Base-by-base conservation (phyloP, 768 basidiomycete genomes). In the Macrolepiota albuminosa region DNA sequence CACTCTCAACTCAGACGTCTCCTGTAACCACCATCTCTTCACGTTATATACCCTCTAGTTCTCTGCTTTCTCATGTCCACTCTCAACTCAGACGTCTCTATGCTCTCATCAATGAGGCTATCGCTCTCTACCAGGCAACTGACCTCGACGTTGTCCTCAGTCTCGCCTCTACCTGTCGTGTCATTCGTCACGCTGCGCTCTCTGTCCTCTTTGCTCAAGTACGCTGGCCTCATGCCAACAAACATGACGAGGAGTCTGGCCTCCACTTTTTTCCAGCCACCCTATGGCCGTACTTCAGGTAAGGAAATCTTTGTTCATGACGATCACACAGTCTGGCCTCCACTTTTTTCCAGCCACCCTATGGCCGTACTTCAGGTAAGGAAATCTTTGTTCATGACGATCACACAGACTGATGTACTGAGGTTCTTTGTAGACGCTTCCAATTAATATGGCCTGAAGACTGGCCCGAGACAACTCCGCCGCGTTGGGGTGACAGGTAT, bases 401-500 rank as follows among this genome's bases (percentile, higher is more conserved):
- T 29, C 13, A 39, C 24, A 9, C 24, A 37, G 21, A 49, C 16
- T 37, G 24, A 39, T 46, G 9, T 9, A 4, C 26, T 1, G 24
- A 49, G n/a, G 31, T 34, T 39, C 39, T 48, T 53, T 42, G 4
- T 57, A 78, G 78, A 61, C 68, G 64, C 26, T 73, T 79, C 39
- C 66, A 70, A 54, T 64, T 79, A 3, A 67, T 73, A 45, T 79
- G 78, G 78, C 78, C 78, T 11, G 78, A 78, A 61, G 72, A 77
- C 51, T 78, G 78, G 78, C 73, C 75, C 3, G 78, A 79, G 51
- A 64, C 74, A 11, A 66, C 68, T 5, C 77, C 75, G 7, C 75
- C 76, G 1, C 70, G 71, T n/a, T 76, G 73, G 73, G 77, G 76
- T 43, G 71, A 73, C 54, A 71, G 69, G 47, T 72, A 70, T 58